phyloP scores from a whole-genome alignment of 1,284 basidiomycete genomes.

The Ceratobasidium sp. region DNA sequence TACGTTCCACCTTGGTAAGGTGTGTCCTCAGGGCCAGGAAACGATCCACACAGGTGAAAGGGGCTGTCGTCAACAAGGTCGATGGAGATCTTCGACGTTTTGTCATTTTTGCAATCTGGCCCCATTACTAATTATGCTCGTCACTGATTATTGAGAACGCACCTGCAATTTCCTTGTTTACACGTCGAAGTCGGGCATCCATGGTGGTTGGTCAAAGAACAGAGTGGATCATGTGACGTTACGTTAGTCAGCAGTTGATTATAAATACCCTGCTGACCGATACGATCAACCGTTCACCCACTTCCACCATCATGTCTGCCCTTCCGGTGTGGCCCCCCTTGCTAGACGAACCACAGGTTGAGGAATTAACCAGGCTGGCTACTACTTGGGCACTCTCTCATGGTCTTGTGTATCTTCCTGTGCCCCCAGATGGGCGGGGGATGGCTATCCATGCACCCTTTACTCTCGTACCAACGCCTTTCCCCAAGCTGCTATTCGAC shows the following conservation, averaged over 20 bases:
- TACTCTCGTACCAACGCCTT: slow-evolving; percentile 86
- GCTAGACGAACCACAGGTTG: slow-evolving; percentile 53
- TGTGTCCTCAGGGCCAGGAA: slow-evolving; percentile 92
- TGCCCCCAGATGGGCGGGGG: slow-evolving; percentile 48
- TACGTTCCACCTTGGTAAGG: slow-evolving; percentile 95
- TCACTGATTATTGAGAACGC: slow-evolving; percentile 49
- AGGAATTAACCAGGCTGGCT: slow-evolving; percentile 56
- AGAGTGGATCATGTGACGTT: slow-evolving; percentile 4
- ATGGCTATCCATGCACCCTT: slow-evolving; percentile 90
- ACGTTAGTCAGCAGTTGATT: neutral
- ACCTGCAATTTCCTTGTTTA: slow-evolving; percentile 94
- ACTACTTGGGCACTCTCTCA: slow-evolving; percentile 63
- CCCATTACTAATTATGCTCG: neutral
- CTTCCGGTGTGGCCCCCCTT: slow-evolving; percentile 60
- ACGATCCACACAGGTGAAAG: slow-evolving; percentile 88
- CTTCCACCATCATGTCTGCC: slow-evolving; percentile 21
- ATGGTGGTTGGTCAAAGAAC: slow-evolving; percentile 55
- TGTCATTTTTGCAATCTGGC: slow-evolving; percentile 93
- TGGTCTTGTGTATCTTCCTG: slow-evolving; percentile 61
- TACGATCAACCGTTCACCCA: neutral
- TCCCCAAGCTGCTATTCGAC: slow-evolving; percentile 79
- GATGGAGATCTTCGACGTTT: slow-evolving; percentile 83
- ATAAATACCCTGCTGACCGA: neutral
- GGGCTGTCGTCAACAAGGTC: slow-evolving; percentile 88
- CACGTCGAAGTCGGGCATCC: slow-evolving; percentile 88